Percentiles rank a stretch among this genome's conserved stretches.
Evolutionary conservation across 2,329 filamentous ascomycete species (phyloP).

Genomic region (Mycosphaerella arachidis): DNA sequence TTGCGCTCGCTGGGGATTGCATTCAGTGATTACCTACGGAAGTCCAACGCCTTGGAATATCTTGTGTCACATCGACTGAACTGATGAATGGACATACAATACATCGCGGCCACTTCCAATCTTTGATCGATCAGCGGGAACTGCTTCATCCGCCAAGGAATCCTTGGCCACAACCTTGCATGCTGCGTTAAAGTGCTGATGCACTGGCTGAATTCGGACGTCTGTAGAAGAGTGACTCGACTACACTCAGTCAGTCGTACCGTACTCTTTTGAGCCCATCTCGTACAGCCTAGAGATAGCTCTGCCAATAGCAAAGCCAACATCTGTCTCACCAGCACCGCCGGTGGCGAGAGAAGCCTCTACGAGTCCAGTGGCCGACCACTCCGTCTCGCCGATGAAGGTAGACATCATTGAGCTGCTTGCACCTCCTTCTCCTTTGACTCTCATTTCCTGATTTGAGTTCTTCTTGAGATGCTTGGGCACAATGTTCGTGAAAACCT

Average conservation of each 20-base stretch:
- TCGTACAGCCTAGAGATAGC: slow-evolving; percentile 27
- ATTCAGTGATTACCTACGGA: too few species aligned
- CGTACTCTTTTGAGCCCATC: slow-evolving; percentile 25
- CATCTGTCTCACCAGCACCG: slow-evolving; percentile 30
- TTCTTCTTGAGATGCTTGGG: slow-evolving; percentile 13
- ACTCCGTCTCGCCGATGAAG: slow-evolving; percentile 29
- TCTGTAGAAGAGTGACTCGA: not conserved
- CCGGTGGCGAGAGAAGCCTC: slow-evolving; percentile 26
- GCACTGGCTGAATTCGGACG: not conserved
- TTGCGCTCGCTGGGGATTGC: too few species aligned
- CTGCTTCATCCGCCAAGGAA: not conserved
- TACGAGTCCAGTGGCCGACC: slow-evolving; percentile 26
- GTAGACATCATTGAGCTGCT: slow-evolving; percentile 29
- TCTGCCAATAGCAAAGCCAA: slow-evolving; percentile 27
- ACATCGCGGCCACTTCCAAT: not conserved
- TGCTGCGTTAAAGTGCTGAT: not conserved
- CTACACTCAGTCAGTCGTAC: not conserved
- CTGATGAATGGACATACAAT: not conserved
- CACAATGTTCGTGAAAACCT: slow-evolving; percentile 26
- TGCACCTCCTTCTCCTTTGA: slow-evolving; percentile 25
- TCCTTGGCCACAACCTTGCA: not conserved
- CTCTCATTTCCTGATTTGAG: slow-evolving; percentile 17
- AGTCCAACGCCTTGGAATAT: too few species aligned
- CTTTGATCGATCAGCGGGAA: not conserved
- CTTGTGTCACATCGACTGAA: too few species aligned